A percentile compares a stretch with the other conserved stretches of the same genome.
phyloP scores from a whole-genome alignment of 352 stramenopile genomes.

The Globisporangium abappressorium region DNA sequence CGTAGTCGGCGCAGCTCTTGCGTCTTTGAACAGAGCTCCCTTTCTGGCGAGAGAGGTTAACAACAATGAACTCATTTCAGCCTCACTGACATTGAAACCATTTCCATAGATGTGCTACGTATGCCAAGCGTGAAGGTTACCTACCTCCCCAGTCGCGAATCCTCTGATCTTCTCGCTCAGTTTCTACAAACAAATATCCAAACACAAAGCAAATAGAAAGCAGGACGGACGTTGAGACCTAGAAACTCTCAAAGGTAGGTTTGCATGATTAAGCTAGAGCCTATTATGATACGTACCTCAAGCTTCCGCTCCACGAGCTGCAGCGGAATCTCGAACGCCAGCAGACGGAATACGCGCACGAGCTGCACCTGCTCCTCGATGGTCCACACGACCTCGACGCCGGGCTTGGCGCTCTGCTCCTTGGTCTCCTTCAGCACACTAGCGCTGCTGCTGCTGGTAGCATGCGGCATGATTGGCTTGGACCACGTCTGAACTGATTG shows the following conservation, averaged over 20 bases:
- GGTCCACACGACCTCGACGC: conserved; percentile 31
- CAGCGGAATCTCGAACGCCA: conserved; percentile 65
- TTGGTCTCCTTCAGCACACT: background rate
- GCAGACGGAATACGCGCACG: conserved; percentile 59
- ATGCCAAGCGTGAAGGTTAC: background rate
- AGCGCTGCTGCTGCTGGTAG: background rate
- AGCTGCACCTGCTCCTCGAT: conserved; percentile 82
- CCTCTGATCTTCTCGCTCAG: conserved; percentile 34
- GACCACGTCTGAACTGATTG: background rate
- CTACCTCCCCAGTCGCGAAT: conserved; percentile 5
- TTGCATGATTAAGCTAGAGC: background rate
- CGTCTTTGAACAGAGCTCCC: conserved; percentile 8
- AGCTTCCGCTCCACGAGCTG: conserved; percentile 62
- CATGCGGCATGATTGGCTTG: background rate
- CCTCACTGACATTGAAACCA: background rate
- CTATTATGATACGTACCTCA: conserved; percentile 26
- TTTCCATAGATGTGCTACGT: background rate
- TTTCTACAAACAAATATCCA: conserved; percentile 24
- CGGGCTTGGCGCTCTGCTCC: conserved; percentile 20
- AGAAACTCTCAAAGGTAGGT: background rate
- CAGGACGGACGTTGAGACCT: background rate
- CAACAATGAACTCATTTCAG: background rate
- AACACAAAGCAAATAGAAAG: background rate
- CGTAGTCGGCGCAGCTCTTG: conserved; percentile 32
- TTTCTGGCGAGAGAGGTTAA: background rate